Conservation (phyloP, 2,329 filamentous ascomycete genomes). For the Neurospora sp. region DNA sequence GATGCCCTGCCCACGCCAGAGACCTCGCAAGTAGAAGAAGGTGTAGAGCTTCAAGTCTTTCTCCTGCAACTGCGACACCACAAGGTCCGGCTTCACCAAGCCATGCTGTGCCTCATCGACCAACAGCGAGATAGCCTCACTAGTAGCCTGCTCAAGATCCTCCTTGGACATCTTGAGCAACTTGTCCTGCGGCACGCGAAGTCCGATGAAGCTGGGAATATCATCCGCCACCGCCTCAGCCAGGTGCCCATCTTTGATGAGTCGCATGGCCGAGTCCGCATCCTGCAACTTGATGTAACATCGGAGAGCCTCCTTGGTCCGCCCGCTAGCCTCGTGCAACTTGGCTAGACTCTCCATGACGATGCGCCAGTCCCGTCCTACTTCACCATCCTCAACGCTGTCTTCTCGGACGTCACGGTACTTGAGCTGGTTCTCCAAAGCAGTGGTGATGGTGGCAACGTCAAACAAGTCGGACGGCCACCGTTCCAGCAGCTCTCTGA, state of each 20-base stretch:
- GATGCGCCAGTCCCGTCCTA: slow-evolving; percentile 75
- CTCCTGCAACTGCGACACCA: slow-evolving; percentile 66
- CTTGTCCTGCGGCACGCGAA: slow-evolving; percentile 69
- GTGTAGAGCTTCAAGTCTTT: slow-evolving; percentile 64
- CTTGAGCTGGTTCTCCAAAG: slow-evolving; percentile 73
- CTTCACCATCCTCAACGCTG: slow-evolving; percentile 61
- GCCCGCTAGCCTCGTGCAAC: slow-evolving; percentile 71
- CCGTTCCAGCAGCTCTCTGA: slow-evolving; percentile 67
- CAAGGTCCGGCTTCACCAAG: slow-evolving; percentile 65
- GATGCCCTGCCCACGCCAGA: slow-evolving; percentile 71
- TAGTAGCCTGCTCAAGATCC: slow-evolving; percentile 70
- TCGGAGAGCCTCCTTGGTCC: slow-evolving; percentile 72
- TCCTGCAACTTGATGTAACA: slow-evolving; percentile 89
- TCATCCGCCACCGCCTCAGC: slow-evolving; percentile 83
- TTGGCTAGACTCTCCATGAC: slow-evolving; percentile 80
- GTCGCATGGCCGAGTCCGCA: slow-evolving; percentile 74
- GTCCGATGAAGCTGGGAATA: slow-evolving; percentile 75
- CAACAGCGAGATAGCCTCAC: slow-evolving; percentile 75
- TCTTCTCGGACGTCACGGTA: slow-evolving; percentile 66
- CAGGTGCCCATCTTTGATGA: slow-evolving; percentile 84
- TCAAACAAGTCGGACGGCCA: slow-evolving; percentile 85
- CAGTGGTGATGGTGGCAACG: slow-evolving; percentile 61
- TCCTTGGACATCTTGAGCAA: slow-evolving; percentile 52
- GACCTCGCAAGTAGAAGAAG: slow-evolving; percentile 80
- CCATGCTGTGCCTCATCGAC: slow-evolving; percentile 88